Evolutionary conservation across 805 yeast species (phyloP), one percentile per base, ranked within the genome.

Genomic region (Starmera dryadoides): DNA sequence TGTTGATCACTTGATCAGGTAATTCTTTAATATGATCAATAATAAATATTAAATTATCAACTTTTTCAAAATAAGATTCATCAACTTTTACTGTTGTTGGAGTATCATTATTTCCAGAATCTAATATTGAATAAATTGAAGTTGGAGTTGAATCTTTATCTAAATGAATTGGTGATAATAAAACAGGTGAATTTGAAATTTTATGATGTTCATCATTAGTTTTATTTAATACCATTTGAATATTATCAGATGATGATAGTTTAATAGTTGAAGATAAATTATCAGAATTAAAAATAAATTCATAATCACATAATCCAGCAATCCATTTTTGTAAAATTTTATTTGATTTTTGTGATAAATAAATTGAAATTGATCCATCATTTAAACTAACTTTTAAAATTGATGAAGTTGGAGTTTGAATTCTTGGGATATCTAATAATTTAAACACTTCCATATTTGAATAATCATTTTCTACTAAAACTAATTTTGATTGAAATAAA

Each of bases 271-370:
- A 59, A 3, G 66, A 58, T 20, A 65, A 43, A 34, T 49, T 53
- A 7, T 37, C 30, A 4, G 57, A 52, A 38, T 56, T 45, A 38
- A 64, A 62, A 7, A 43, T 40, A 14, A 63, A 45, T 4, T 58
- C 61, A 34, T 44, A 42, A 39, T 65, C 62, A 31, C 67, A 53
- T 9, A 67, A 37, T 0, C 60, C 70, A 2, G 69, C 56, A 12
- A 64, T 59, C 72, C 72, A 67, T 48, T 66, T 66, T 46, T 65
- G 62, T 28, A 64, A 45, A 6, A 60, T 50, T 33, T 54, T 50
- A 33, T 55, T 51, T 0, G 60, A 46, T n/a, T 54, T 40, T 14
- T 52, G 51, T 34, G 63, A 42, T 9, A 55, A 30, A 17, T 54
- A 41, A 41, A 62, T 52, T 25, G 42, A 20, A 34, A 36, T 23